Percentiles rank a stretch among this genome's conserved stretches.
Conservation (phyloP, 352 stramenopile genomes). For the Pythium dissimile region DNA sequence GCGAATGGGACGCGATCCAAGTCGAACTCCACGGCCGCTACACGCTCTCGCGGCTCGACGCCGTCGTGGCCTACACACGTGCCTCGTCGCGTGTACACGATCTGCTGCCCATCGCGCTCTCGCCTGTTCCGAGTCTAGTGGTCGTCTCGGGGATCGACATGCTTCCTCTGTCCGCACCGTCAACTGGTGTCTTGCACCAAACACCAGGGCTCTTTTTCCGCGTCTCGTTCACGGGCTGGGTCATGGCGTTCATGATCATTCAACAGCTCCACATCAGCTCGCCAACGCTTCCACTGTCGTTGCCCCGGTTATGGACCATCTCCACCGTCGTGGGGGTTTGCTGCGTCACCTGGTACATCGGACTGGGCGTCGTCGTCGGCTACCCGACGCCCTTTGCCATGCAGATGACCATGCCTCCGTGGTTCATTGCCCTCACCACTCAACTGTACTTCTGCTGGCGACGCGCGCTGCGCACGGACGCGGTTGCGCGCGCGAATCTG, state of each 20-base stretch:
- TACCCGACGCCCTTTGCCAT: slow-evolving; percentile 10
- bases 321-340: background rate
- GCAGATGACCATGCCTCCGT: background rate
- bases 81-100: too few relatives aligned
- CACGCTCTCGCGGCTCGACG: background rate
- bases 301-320: background rate
- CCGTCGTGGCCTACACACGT: background rate
- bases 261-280: background rate
- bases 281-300: background rate
- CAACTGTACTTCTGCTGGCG: background rate
- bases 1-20: background rate
- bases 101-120: too few relatives aligned
- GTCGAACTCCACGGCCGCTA: background rate
- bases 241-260: slow-evolving; percentile 3
- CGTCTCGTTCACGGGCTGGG: background rate
- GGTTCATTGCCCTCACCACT: background rate
- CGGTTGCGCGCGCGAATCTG: background rate
- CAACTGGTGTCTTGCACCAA: background rate
- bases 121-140: background rate
- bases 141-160: background rate
- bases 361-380: background rate
- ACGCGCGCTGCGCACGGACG: background rate
- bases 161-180: background rate
- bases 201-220: slow-evolving; percentile 1
- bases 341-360: background rate